Evolutionary conservation across 2,329 filamentous ascomycete genomes (phyloP), one percentile per base, ranked within the genome.

Genomic region (Colletotrichum brevisporum): DNA sequence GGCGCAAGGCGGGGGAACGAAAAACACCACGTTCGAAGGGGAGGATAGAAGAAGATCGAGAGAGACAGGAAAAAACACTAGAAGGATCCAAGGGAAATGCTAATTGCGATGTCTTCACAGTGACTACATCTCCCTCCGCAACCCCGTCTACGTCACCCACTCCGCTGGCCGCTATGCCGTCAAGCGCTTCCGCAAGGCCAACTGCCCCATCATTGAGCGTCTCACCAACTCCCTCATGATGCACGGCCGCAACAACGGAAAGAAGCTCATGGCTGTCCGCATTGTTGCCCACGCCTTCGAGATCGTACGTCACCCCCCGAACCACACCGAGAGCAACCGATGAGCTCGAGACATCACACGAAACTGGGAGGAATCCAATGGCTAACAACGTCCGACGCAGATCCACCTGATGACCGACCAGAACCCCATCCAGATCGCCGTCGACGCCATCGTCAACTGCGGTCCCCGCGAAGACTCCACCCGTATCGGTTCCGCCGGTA

Each of bases 341-440:
- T 51, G 51, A 56, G 27, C 31, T 9, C 31, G 31, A 36, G 10
- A 27, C 36, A 63, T 41, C 10, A 56, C 39, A 66, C 26, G 21
- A 53, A 24, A 24, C 26, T 63, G 53, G 61, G 63, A 58, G 59
- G 54, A 63, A 36, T 6, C 39, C 51, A 8, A 4, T 48, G 63
- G 61, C 77, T 81, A 76, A 83, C 78, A 66, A 15, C 16, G 41
- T 43, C 5, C 6, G 41, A 56, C 13, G 62, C 83, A 98, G 95
- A 94, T 99, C 87, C 95, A 98, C 93, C 95, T 99, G 88, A 98
- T 98, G 94, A 98, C 97, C 90, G 96, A 99, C 90, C 96, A 98
- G 90, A 99, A 99, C 93, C 96, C 96, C 83, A 97, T 99, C 90
- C 96, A 99, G 90, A 92, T 99, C 82, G 95, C 95, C 82, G 96